phyloP scores from a whole-genome alignment of 2,329 filamentous ascomycete species.

The Calonectria naviculata region DNA sequence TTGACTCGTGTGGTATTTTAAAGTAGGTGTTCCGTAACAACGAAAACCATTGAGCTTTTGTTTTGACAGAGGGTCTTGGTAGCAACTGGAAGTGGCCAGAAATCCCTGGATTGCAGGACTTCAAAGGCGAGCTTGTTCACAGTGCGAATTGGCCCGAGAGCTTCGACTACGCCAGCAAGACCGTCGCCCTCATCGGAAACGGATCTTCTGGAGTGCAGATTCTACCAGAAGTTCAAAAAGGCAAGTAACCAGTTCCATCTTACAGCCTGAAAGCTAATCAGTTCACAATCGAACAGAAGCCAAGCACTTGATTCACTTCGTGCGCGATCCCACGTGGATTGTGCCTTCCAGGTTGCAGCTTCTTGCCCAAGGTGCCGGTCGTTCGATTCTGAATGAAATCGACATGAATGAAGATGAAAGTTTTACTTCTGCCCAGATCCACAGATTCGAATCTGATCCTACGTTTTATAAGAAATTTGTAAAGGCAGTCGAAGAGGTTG shows the following conservation, averaged over 20 bases:
- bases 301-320: neutral
- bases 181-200: conserved; percentile 9
- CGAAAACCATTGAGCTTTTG: too few relatives aligned
- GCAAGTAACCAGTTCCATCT: too few relatives aligned
- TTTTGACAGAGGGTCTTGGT: too few relatives aligned
- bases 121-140: conserved; percentile 15
- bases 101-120: conserved; percentile 11
- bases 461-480: neutral
- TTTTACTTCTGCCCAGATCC: neutral
- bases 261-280: too few relatives aligned
- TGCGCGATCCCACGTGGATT: conserved; percentile 15
- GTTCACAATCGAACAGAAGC: neutral
- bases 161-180: neutral
- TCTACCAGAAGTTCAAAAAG: conserved; percentile 7
- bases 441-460: conserved; percentile 8
- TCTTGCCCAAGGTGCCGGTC: neutral
- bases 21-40: conserved; percentile 19
- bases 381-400: neutral
- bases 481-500: conserved; percentile 7
- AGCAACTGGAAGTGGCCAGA: conserved; percentile 22
- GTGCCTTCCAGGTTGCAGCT: neutral
- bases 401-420: neutral
- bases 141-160: conserved; percentile 6
- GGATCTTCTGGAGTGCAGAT: conserved; percentile 23
- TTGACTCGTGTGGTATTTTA: conserved; percentile 5